These are phyloP conservation scores for Anastatica hierochuntica DNA, from an alignment of 345 rosid genomes.

Conservation along the genomic window DNA sequence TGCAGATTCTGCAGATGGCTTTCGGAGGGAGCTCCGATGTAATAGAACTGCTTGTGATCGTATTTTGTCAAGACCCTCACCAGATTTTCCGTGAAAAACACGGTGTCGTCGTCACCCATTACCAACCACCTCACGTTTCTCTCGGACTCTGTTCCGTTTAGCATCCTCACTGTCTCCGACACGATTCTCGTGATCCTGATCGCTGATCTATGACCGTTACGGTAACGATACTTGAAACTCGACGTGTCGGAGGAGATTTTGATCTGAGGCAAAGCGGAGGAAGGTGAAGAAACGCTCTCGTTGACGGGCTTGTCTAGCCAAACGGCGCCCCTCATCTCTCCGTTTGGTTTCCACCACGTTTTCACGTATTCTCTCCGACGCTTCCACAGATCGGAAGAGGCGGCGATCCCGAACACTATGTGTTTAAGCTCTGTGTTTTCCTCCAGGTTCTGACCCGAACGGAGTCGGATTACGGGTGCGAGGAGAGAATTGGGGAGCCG, in stretches of 20 bases:
- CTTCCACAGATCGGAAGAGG: slow-evolving; percentile 56
- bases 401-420: slow-evolving; percentile 65
- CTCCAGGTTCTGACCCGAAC: not conserved
- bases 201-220: slow-evolving; percentile 44
- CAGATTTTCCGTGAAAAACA: slow-evolving; percentile 56
- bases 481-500: not conserved
- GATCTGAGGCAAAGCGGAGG: slow-evolving; percentile 33
- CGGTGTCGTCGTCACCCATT: slow-evolving; percentile 87
- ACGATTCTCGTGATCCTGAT: slow-evolving; percentile 57
- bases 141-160: slow-evolving; percentile 30
- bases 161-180: slow-evolving; percentile 48
- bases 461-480: slow-evolving; percentile 6
- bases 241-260: slow-evolving; percentile 46
- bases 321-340: slow-evolving; percentile 48
- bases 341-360: slow-evolving; percentile 54
- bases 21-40: slow-evolving; percentile 64
- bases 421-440: slow-evolving; percentile 38
- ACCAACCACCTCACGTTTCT: slow-evolving; percentile 62
- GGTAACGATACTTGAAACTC: slow-evolving; percentile 36
- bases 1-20: slow-evolving; percentile 66
- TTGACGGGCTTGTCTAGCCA: slow-evolving; percentile 48
- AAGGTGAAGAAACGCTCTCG: slow-evolving; percentile 13
- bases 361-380: slow-evolving; percentile 53
- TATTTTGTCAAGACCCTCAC: slow-evolving; percentile 50
- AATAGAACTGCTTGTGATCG: slow-evolving; percentile 56